phyloP scores from a whole-genome alignment of 805 yeast species.

The Suhomyces canberraensis region DNA sequence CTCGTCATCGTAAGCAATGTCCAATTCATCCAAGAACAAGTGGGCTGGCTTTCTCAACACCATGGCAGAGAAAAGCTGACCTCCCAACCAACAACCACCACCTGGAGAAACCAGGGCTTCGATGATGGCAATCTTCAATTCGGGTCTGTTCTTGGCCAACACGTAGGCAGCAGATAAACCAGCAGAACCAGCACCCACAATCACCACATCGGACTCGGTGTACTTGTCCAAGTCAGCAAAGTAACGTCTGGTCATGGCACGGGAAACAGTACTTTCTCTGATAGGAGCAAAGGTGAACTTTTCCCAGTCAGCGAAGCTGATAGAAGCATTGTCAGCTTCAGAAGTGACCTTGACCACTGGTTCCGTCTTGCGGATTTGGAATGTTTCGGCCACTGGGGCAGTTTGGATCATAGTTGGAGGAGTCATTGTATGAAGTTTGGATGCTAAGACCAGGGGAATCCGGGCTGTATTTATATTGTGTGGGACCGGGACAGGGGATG shows the following conservation, averaged over 20 bases:
- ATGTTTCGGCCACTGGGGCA: slow-evolving; percentile 11
- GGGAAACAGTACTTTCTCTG: slow-evolving; percentile 72
- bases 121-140: slow-evolving; percentile 66
- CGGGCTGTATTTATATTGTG: neutral
- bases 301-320: slow-evolving; percentile 58
- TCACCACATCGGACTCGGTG: slow-evolving; percentile 71
- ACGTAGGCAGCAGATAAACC: slow-evolving; percentile 76
- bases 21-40: slow-evolving; percentile 59
- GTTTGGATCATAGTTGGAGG: slow-evolving; percentile 35
- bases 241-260: slow-evolving; percentile 77
- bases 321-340: slow-evolving; percentile 21
- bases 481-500: neutral
- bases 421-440: slow-evolving; percentile 17
- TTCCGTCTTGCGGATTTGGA: neutral
- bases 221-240: slow-evolving; percentile 69
- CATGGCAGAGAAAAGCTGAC: slow-evolving; percentile 76
- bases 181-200: slow-evolving; percentile 77
- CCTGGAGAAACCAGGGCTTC: slow-evolving; percentile 78
- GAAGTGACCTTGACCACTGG: slow-evolving; percentile 13
- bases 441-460: neutral
- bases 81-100: slow-evolving; percentile 79
- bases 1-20: slow-evolving; percentile 69
- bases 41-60: slow-evolving; percentile 79
- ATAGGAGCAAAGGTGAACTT: slow-evolving; percentile 66
- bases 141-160: slow-evolving; percentile 71